These are phyloP conservation scores for Colletotrichum limetticola DNA, from an alignment of 2,329 filamentous ascomycete genomes.

Conservation along the genomic window DNA sequence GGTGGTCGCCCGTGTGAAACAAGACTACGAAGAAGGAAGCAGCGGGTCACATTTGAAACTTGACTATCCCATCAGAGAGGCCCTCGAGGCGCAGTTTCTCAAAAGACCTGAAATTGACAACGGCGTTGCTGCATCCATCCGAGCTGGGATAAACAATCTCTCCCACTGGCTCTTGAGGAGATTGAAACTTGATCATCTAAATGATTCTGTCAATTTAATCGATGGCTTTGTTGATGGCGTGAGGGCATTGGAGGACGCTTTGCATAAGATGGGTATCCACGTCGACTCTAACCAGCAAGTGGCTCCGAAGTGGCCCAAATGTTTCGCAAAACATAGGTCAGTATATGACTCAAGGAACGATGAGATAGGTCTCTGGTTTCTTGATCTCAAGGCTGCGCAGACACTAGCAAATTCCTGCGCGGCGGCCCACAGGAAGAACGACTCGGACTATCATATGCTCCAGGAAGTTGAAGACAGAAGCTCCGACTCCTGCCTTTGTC, in stretches of 20 bases:
- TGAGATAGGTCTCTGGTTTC: too few species aligned
- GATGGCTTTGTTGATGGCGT: not conserved
- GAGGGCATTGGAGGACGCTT: not conserved
- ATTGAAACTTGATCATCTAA: fast-evolving
- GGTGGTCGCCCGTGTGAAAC: too few species aligned
- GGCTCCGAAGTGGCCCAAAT: not conserved
- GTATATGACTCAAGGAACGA: fast-evolving
- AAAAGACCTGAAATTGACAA: not conserved
- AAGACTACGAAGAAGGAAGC: not conserved
- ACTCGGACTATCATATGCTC: too few species aligned
- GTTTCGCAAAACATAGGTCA: fast-evolving
- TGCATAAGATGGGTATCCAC: not conserved
- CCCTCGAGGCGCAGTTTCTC: not conserved
- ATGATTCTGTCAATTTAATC: too few species aligned
- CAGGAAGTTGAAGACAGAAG: too few species aligned
- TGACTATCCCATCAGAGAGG: not conserved
- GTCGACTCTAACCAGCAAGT: not conserved
- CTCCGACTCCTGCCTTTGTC: not conserved
- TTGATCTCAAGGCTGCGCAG: too few species aligned
- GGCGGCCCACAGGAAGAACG: fast-evolving
- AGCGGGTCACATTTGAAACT: not conserved
- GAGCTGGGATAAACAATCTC: not conserved
- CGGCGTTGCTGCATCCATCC: not conserved
- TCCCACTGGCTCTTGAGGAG: fast-evolving
- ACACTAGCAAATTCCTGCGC: too few species aligned